phyloP scores from a whole-genome alignment of 2,329 filamentous ascomycete genomes.

The Phoma sp. region DNA sequence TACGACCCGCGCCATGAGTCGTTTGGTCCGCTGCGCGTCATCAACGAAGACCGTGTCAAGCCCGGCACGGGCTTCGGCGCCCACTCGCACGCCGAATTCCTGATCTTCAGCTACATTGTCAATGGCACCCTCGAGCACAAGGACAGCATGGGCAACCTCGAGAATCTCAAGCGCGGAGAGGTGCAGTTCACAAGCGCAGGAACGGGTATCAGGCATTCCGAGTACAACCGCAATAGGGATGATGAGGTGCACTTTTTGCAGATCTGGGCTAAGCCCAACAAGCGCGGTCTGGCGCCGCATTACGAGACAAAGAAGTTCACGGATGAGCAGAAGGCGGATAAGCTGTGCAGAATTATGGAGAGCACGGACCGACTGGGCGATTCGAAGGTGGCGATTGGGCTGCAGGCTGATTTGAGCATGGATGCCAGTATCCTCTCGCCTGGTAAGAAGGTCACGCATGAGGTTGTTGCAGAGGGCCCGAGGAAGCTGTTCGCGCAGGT shows the following conservation, averaged over 20 bases:
- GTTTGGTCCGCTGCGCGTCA: constrained; percentile 79
- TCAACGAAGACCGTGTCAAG: constrained; percentile 87
- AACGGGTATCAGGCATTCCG: constrained; percentile 78
- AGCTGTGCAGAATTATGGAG: constrained; percentile 77
- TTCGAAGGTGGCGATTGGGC: constrained; percentile 74
- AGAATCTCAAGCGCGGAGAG: constrained; percentile 78
- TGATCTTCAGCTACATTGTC: constrained; percentile 91
- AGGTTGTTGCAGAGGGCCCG: constrained; percentile 67
- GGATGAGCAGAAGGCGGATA: constrained; percentile 74
- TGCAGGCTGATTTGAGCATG: constrained; percentile 86
- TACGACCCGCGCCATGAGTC: constrained; percentile 70
- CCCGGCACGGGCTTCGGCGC: constrained; percentile 79
- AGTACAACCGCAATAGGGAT: constrained; percentile 75
- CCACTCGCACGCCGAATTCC: constrained; percentile 83
- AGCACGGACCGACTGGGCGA: constrained; percentile 69
- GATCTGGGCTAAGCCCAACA: constrained; percentile 86
- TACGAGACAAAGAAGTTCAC: constrained; percentile 78
- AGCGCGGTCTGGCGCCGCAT: constrained; percentile 70
- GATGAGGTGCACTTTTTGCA: constrained; percentile 84
- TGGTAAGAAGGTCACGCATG: constrained; percentile 71
- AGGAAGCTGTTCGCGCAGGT: constrained; percentile 81
- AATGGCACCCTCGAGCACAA: constrained; percentile 85
- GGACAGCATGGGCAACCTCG: constrained; percentile 75
- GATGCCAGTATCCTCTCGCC: constrained; percentile 75
- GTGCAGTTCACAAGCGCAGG: constrained; percentile 92